A percentile compares a stretch with the other conserved stretches of the same genome.
phyloP scores from a whole-genome alignment of 2,329 filamentous ascomycete genomes.

The Colletotrichum sp. region DNA sequence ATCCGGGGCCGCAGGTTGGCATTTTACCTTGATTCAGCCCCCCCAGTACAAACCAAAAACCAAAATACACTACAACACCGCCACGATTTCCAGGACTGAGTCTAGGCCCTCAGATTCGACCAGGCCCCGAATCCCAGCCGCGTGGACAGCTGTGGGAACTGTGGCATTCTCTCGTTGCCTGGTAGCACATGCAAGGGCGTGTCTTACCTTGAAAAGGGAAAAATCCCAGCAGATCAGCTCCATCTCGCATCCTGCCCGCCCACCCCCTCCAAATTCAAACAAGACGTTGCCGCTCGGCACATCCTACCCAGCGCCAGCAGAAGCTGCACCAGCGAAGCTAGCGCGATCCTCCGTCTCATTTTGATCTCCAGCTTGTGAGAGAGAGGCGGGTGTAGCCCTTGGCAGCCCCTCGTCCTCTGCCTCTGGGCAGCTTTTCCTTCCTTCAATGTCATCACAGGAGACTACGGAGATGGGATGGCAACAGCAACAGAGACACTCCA shows the following conservation, averaged over 20 bases:
- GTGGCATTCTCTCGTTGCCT: neutral
- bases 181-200: constrained; percentile 2
- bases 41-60: neutral
- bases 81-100: neutral
- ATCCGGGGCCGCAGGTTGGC: neutral
- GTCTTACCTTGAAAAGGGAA: neutral
- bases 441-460: neutral
- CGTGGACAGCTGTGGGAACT: neutral
- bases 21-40: neutral
- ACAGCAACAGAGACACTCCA: neutral
- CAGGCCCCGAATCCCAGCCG: neutral
- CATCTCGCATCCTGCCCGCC: neutral
- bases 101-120: neutral
- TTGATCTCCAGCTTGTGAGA: neutral
- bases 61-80: neutral
- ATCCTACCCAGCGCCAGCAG: neutral
- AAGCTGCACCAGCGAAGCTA: neutral
- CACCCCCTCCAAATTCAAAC: neutral
- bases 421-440: neutral
- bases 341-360: neutral
- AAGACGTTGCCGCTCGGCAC: neutral
- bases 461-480: neutral
- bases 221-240: neutral
- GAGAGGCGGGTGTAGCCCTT: neutral
- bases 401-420: neutral